phyloP scores from a whole-genome alignment of 345 rosid species.

The Salix brachista region DNA sequence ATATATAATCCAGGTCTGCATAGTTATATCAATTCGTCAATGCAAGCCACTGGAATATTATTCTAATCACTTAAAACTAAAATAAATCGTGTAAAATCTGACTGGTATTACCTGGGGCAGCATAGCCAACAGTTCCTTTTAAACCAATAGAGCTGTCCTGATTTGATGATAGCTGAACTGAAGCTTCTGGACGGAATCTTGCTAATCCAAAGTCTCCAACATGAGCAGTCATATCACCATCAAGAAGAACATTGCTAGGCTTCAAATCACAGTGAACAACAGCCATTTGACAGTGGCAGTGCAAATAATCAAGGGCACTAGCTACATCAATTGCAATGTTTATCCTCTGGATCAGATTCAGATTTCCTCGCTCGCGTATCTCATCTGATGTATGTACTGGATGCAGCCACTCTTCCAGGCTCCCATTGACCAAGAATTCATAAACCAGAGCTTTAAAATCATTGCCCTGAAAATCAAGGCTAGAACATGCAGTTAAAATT shows the following conservation, averaged over 20 bases:
- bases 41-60: background rate
- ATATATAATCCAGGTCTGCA: too few relatives aligned
- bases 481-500: background rate
- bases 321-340: slow-evolving; percentile 8
- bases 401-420: slow-evolving; percentile 7
- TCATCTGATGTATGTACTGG: background rate
- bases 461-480: slow-evolving; percentile 4
- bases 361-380: background rate
- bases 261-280: slow-evolving; percentile 17
- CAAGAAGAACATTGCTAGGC: slow-evolving; percentile 20
- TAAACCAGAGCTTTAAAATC: slow-evolving; percentile 11
- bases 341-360: background rate
- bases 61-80: background rate
- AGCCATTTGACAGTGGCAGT: background rate
- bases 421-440: slow-evolving; percentile 3
- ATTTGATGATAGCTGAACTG: background rate
- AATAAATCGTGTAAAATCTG: background rate
- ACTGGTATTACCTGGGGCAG: slow-evolving; percentile 2
- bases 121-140: slow-evolving; percentile 7
- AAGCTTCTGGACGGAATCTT: background rate
- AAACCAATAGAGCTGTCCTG: background rate
- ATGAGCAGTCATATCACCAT: slow-evolving; percentile 11
- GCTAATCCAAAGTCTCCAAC: slow-evolving; percentile 23
- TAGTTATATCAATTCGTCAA: background rate
- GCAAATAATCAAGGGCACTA: background rate